These are phyloP conservation scores for Moricandia moricandioides DNA, from an alignment of 345 rosid species.

Conservation along the genomic window DNA sequence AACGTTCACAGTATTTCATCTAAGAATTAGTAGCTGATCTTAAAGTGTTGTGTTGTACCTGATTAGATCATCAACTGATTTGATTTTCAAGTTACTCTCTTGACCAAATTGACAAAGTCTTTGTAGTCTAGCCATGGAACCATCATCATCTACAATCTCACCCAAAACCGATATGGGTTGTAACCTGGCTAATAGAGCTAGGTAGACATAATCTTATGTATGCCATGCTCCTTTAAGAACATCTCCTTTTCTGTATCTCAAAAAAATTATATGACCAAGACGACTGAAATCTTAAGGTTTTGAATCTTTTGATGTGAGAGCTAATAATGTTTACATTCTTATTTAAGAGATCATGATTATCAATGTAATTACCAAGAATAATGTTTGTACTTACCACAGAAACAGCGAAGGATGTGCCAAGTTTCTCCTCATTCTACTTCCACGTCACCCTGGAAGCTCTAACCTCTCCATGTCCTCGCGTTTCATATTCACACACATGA, in stretches of 20 bases:
- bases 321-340: constrained; percentile 10
- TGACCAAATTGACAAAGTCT: constrained; percentile 63
- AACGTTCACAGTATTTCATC: too few species aligned
- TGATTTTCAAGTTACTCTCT: constrained; percentile 59
- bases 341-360: background rate
- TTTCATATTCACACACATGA: constrained; percentile 84
- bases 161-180: too few species aligned
- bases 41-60: constrained; percentile 48
- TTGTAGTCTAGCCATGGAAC: too few species aligned
- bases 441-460: constrained; percentile 84
- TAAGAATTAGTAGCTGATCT: background rate
- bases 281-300: too few species aligned
- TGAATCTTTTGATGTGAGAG: too few species aligned
- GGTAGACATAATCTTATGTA: too few species aligned
- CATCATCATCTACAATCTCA: too few species aligned
- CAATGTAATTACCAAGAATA: background rate
- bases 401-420: constrained; percentile 76
- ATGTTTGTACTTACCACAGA: constrained; percentile 57
- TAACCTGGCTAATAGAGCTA: too few species aligned
- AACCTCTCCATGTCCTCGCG: constrained; percentile 76
- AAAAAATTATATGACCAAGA: too few species aligned
- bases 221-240: too few species aligned
- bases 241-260: constrained; percentile 81
- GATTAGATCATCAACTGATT: constrained; percentile 80
- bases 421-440: constrained; percentile 81